Evolutionary conservation across 2,329 filamentous ascomycete genomes (phyloP), one percentile per base, ranked within the genome.

Genomic region (Ophiostoma angusticollis): DNA sequence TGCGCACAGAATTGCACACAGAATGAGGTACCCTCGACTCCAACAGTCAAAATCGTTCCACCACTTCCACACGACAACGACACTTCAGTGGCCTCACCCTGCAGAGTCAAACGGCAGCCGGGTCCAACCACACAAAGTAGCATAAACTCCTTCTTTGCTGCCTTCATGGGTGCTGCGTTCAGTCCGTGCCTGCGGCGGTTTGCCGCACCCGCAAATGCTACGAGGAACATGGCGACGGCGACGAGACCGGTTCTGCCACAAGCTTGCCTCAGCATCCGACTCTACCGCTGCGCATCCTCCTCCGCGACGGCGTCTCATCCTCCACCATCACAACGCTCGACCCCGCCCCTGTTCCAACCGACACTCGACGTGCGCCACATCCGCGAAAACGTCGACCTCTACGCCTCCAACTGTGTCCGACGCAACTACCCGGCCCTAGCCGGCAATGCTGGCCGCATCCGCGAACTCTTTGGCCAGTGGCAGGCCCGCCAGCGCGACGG

Each of bases 281-380:
- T 30, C 37, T 16, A 21, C 24, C 23, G 17, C 32, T 33, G 39
- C 14, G 23, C 19, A 13, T 32, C 18, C 28, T 25, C 27, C 12
- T 35, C 31, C 13, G 9, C 23, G 9, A 4, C 38, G 9, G 12
- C 30, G 13, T 16, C 30, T 13, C 19, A n/a, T 9, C 6, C 32
- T 5, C 5, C 22, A 31, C 35, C 29, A 17, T 16, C 29, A 13
- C 14, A 17, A 25, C 14, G 25, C 1, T 8, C 31, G 11, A 6
- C 34, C 14, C 21, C 16, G 13, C 29, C 36, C 4, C 17, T 13
- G 11, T 6, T 11, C 9, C 19, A 29, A 6, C 27, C 28, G 4
- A 82, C 5, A 78, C 72, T 93, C 48, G 82, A 95, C 62, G 71
- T 93, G 55, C 89, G 84, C 58, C 80, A 91, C 62, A 94, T 98